Percentiles rank a stretch among this genome's conserved stretches.
These are phyloP conservation scores for Nakazawaea laoshanensis DNA, from an alignment of 805 yeast species.

Conservation along the genomic window DNA sequence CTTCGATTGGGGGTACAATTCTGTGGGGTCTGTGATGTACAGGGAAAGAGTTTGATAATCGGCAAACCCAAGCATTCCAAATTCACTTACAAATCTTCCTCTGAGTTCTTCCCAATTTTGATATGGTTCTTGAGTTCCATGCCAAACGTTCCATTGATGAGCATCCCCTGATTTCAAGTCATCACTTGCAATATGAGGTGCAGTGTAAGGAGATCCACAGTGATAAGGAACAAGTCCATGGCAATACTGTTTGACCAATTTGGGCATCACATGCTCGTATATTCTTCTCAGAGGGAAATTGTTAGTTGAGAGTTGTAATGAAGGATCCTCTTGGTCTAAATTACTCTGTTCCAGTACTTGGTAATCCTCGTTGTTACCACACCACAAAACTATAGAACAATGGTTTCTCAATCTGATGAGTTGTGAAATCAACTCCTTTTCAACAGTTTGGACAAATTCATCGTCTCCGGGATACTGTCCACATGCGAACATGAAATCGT, in stretches of 20 bases:
- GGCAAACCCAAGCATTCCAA: constrained; percentile 46
- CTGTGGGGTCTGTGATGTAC: constrained; percentile 27
- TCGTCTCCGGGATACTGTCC: constrained; percentile 41
- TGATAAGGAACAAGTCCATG: constrained; percentile 27
- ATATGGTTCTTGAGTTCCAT: constrained; percentile 39
- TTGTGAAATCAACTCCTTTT: constrained; percentile 29
- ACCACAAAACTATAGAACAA: constrained; percentile 29
- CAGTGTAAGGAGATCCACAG: constrained; percentile 40
- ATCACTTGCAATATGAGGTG: constrained; percentile 26
- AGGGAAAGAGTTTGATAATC: constrained; percentile 24
- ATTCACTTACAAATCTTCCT: constrained; percentile 44
- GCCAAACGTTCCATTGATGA: constrained; percentile 55
- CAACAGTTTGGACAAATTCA: constrained; percentile 25
- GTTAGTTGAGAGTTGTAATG: constrained; percentile 23
- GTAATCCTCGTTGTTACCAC: constrained; percentile 42
- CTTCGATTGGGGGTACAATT: constrained; percentile 35
- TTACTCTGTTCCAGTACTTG: constrained; percentile 30
- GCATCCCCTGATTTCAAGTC: too few relatives aligned
- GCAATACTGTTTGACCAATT: constrained; percentile 17
- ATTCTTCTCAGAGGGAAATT: constrained; percentile 34
- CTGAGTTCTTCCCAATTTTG: constrained; percentile 38
- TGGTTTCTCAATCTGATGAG: constrained; percentile 31
- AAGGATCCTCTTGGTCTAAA: constrained; percentile 21
- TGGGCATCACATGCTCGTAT: constrained; percentile 32
- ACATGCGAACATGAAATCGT: constrained; percentile 52